A percentile compares a stretch with the other conserved stretches of the same genome.
phyloP scores from a whole-genome alignment of 129 eudicot species.

The Logfia minima region DNA sequence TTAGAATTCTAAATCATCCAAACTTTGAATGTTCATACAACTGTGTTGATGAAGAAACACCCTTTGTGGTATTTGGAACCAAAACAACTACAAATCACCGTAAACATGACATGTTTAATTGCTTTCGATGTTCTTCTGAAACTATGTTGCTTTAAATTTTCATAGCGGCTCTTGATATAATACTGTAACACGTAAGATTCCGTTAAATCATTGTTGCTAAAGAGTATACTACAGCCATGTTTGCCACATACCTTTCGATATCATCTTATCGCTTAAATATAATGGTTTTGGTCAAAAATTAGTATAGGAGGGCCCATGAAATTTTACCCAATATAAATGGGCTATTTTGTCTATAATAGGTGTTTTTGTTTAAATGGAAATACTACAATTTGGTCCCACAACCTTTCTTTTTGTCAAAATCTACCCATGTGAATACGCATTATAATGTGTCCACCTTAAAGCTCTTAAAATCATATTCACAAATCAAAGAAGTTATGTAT shows the following conservation, averaged over 20 bases:
- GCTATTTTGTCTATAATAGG: conserved; percentile 18
- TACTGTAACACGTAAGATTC: background rate
- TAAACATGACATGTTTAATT: background rate
- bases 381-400: conserved; percentile 25
- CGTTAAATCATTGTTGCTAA: background rate
- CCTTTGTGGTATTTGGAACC: background rate
- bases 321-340: conserved; percentile 4
- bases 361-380: conserved; percentile 14
- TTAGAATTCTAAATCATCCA: background rate
- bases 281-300: background rate
- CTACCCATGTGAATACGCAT: conserved; percentile 18
- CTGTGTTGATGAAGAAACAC: background rate
- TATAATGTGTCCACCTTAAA: background rate
- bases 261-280: background rate
- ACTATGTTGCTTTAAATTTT: background rate
- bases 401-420: conserved; percentile 6
- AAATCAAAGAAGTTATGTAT: no score
- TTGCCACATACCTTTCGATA: background rate
- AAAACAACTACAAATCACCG: background rate
- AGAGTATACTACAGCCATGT: conserved; percentile 1
- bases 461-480: background rate
- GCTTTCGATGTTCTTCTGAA: background rate
- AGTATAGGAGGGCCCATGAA: background rate
- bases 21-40: background rate
- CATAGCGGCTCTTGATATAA: background rate